Percentiles rank a stretch among this genome's conserved stretches.
Evolutionary conservation across 2,329 filamentous ascomycete species (phyloP).

Genomic region (Diaporthe caulivora): DNA sequence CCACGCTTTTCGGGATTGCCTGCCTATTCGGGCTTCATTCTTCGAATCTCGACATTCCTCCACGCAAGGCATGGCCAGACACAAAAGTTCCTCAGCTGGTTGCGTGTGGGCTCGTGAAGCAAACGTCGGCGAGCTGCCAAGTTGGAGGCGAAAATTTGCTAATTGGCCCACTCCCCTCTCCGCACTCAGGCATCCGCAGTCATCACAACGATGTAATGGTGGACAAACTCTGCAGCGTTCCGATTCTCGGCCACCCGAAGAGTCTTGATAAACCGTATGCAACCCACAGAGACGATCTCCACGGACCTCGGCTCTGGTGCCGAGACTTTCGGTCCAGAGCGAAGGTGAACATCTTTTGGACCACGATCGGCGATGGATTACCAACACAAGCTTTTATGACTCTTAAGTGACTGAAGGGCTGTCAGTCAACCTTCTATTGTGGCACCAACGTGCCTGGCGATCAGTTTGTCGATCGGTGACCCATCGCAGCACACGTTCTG

Average conservation of each 20-base stretch:
- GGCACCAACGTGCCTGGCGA: constrained; percentile 34
- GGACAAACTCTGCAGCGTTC: neutral
- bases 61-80: neutral
- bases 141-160: neutral
- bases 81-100: neutral
- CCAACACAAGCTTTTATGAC: constrained; percentile 30
- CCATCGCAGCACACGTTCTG: constrained; percentile 23
- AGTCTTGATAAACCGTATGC: neutral
- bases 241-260: neutral
- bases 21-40: constrained; percentile 3
- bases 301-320: constrained; percentile 9
- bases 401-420: constrained; percentile 2
- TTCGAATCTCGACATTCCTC: neutral
- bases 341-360: constrained; percentile 3
- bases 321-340: neutral
- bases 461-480: constrained; percentile 27
- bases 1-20: neutral
- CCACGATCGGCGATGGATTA: constrained; percentile 26
- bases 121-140: neutral
- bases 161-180: neutral
- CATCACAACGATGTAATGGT: constrained; percentile 30
- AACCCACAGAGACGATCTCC: neutral
- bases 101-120: neutral
- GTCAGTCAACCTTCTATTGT: constrained; percentile 27
- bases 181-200: neutral